Evolutionary conservation across 2,329 filamentous ascomycete genomes (phyloP).

Genomic region (Gnomoniopsis smithogilvyi): DNA sequence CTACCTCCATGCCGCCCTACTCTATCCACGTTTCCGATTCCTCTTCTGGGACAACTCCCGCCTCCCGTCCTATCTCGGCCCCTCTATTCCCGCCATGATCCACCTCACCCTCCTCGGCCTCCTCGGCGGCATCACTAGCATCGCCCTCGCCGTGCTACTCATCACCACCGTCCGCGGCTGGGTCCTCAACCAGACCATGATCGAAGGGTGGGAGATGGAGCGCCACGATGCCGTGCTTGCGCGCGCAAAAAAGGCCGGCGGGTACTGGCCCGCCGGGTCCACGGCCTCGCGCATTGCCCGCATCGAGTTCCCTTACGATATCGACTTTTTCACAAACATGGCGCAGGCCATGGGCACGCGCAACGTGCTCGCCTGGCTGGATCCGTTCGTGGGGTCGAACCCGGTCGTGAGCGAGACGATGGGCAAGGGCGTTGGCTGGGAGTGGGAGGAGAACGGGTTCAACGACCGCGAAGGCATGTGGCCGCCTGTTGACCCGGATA

Average conservation of each 20-base stretch:
- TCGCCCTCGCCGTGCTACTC: slow-evolving; percentile 64
- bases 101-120: slow-evolving; percentile 59
- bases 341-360: slow-evolving; percentile 70
- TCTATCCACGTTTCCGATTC: slow-evolving; percentile 55
- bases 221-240: slow-evolving; percentile 57
- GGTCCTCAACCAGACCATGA: slow-evolving; percentile 70
- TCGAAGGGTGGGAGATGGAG: slow-evolving; percentile 74
- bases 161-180: slow-evolving; percentile 60
- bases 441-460: slow-evolving; percentile 73
- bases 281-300: slow-evolving; percentile 45
- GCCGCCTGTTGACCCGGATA: slow-evolving; percentile 63
- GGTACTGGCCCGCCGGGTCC: slow-evolving; percentile 31
- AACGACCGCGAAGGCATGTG: slow-evolving; percentile 61
- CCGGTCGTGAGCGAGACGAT: slow-evolving; percentile 30
- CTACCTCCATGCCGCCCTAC: slow-evolving; percentile 56
- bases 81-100: slow-evolving; percentile 54
- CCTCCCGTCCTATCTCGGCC: slow-evolving; percentile 73
- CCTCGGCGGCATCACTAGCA: slow-evolving; percentile 55
- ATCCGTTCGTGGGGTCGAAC: slow-evolving; percentile 59
- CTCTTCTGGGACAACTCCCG: slow-evolving; percentile 61
- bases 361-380: slow-evolving; percentile 66
- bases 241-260: slow-evolving; percentile 38
- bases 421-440: slow-evolving; percentile 47
- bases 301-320: slow-evolving; percentile 79
- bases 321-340: slow-evolving; percentile 72